Evolutionary conservation across 371 early-diverging fungal genomes (phyloP).

Genomic region (Mucor lusitanicus): DNA sequence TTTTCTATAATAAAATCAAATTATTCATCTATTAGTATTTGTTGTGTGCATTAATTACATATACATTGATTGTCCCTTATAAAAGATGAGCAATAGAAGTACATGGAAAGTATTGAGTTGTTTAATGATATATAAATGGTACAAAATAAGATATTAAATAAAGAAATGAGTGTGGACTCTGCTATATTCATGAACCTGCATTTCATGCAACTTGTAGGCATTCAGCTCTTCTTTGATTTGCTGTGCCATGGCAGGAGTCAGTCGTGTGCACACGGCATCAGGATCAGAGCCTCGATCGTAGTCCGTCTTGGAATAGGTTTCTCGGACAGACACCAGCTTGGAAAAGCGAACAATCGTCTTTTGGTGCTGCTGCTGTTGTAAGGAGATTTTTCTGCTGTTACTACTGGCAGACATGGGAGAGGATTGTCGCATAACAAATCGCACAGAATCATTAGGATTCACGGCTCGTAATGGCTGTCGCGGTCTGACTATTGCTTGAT

Average conservation of each 20-base stretch:
- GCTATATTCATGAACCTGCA: slow-evolving; percentile 76
- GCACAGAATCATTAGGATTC: slow-evolving; percentile 5
- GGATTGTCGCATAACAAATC: background rate
- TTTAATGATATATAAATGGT: background rate
- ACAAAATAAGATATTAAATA: slow-evolving; percentile 10
- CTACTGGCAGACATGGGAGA: background rate
- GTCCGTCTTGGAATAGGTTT: slow-evolving; percentile 65
- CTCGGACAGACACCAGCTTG: slow-evolving; percentile 38
- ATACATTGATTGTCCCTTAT: background rate
- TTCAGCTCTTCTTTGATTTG: slow-evolving; percentile 76
- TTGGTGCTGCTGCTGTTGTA: background rate
- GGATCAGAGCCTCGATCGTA: slow-evolving; percentile 75
- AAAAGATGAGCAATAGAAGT: too few species aligned
- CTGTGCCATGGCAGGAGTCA: slow-evolving; percentile 65
- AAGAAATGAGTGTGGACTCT: slow-evolving; percentile 72
- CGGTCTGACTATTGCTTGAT: background rate
- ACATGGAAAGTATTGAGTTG: background rate
- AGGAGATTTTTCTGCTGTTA: background rate
- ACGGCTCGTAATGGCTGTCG: slow-evolving; percentile 8
- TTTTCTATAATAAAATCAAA: background rate
- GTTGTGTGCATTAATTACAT: background rate
- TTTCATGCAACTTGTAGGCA: slow-evolving; percentile 71
- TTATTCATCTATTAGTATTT: background rate
- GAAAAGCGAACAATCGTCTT: slow-evolving; percentile 25
- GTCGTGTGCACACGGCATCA: slow-evolving; percentile 50